These are phyloP conservation scores for Cutaneotrichosporon mucoides DNA, from an alignment of 1,284 basidiomycete species.

Conservation along the genomic window DNA sequence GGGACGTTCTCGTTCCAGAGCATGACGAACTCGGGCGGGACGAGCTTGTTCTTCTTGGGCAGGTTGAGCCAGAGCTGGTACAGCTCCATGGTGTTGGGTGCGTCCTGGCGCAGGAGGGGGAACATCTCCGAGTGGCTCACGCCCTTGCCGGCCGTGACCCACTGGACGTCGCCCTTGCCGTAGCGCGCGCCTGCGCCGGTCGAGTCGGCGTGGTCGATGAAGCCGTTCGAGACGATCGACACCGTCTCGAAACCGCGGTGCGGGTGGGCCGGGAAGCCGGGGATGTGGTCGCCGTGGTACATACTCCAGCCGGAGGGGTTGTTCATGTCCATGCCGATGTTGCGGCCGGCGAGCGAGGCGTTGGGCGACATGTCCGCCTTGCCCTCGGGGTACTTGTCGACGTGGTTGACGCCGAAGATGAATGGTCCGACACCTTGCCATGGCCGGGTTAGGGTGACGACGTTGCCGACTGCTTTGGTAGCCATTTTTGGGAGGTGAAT, in stretches of 20 bases:
- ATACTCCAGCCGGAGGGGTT: constrained; percentile 16
- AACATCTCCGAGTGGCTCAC: constrained; percentile 75
- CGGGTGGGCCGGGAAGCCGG: constrained; percentile 16
- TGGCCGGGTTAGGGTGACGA: constrained; percentile 4
- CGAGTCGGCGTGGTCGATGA: constrained; percentile 19
- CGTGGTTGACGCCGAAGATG: constrained; percentile 5
- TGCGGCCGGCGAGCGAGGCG: constrained; percentile 9
- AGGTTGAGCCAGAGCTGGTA: constrained; percentile 23
- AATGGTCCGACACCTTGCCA: constrained; percentile 17
- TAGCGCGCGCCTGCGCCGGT: constrained; percentile 18
- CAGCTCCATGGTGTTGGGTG: constrained; percentile 11
- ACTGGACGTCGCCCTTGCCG: constrained; percentile 75
- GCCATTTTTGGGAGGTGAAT: neutral
- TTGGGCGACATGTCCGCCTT: constrained; percentile 7
- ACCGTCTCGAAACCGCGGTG: constrained; percentile 19
- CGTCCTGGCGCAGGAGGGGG: constrained; percentile 9
- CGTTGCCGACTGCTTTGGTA: constrained; percentile 3
- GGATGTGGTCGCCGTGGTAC: constrained; percentile 14
- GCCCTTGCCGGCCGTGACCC: constrained; percentile 78
- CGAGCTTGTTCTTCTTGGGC: constrained; percentile 11
- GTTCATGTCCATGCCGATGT: constrained; percentile 13
- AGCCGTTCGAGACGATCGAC: constrained; percentile 11
- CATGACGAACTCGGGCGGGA: constrained; percentile 16
- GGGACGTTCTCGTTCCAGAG: constrained; percentile 15
- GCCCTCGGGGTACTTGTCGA: constrained; percentile 16